Evolutionary conservation across 352 stramenopile species (phyloP).

Genomic region (Sclerospora graminicola): DNA sequence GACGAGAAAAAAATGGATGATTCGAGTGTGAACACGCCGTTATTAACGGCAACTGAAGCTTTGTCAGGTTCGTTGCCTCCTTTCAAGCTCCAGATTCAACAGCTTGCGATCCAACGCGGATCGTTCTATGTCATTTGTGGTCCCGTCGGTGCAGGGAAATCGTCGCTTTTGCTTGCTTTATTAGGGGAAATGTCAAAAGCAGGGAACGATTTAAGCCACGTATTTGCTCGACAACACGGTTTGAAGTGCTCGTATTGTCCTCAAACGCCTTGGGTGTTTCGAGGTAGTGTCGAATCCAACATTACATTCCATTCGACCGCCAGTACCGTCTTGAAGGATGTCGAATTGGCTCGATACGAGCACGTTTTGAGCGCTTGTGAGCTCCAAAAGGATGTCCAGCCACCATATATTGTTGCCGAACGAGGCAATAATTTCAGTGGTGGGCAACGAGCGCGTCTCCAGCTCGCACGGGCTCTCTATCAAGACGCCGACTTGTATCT

Average conservation of each 20-base stretch:
- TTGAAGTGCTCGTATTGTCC: constrained; percentile 47
- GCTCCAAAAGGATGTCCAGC: constrained; percentile 53
- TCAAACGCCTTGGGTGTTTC: constrained; percentile 73
- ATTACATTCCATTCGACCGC: constrained; percentile 37
- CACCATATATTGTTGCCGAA: constrained; percentile 44
- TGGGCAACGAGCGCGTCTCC: constrained; percentile 72
- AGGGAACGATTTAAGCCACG: background rate
- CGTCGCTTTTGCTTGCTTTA: constrained; percentile 89
- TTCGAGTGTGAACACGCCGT: constrained; percentile 8
- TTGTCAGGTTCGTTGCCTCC: background rate
- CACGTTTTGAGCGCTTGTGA: constrained; percentile 56
- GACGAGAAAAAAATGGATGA: background rate
- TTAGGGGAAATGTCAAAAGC: constrained; percentile 90
- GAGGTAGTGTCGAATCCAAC: constrained; percentile 45
- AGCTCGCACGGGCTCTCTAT: constrained; percentile 79
- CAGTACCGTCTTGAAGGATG: background rate
- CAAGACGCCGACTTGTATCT: constrained; percentile 57
- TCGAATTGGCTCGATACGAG: constrained; percentile 36
- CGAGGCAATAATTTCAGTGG: constrained; percentile 81
- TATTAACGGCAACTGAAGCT: constrained; percentile 6
- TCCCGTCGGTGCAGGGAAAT: constrained; percentile 92
- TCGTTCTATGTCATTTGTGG: constrained; percentile 71
- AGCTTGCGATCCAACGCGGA: constrained; percentile 27
- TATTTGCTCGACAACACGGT: background rate
- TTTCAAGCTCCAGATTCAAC: constrained; percentile 41